Conservation (phyloP, 768 basidiomycete species). For the Crucibulum laeve region DNA sequence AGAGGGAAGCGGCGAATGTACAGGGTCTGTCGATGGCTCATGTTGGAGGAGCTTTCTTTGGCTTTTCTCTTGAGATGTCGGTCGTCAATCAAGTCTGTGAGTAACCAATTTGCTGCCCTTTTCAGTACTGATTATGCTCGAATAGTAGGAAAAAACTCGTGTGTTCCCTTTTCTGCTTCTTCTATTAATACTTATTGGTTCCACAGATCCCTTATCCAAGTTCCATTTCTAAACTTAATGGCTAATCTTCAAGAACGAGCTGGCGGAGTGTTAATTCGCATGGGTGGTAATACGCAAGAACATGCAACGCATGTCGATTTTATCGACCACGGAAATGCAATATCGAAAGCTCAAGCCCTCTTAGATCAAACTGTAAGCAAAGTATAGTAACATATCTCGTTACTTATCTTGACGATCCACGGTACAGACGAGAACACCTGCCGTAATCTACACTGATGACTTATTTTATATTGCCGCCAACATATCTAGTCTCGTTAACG, state of each 20-base stretch:
- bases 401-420: background rate
- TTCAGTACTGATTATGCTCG: background rate
- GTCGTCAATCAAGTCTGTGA: slow-evolving; percentile 61
- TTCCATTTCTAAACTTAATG: slow-evolving; percentile 78
- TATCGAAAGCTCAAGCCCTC: slow-evolving; percentile 41
- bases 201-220: slow-evolving; percentile 39
- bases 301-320: slow-evolving; percentile 46
- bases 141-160: background rate
- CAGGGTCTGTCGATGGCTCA: slow-evolving; percentile 34
- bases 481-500: slow-evolving; percentile 55
- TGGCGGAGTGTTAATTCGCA: slow-evolving; percentile 58
- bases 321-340: slow-evolving; percentile 40
- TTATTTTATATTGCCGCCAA: slow-evolving; percentile 63
- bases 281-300: slow-evolving; percentile 84
- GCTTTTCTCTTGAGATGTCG: slow-evolving; percentile 76
- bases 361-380: slow-evolving; percentile 4
- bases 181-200: background rate
- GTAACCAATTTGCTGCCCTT: slow-evolving; percentile 17
- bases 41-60: slow-evolving; percentile 52
- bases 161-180: background rate
- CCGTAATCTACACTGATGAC: slow-evolving; percentile 59
- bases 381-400: background rate
- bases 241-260: slow-evolving; percentile 63
- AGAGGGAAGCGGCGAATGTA: slow-evolving; percentile 24
- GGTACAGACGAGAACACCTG: slow-evolving; percentile 60